Evolutionary conservation across 129 eudicot genomes (phyloP), one percentile per base, ranked within the genome.

Genomic region (Chrysanthemum lavandulifolium): DNA sequence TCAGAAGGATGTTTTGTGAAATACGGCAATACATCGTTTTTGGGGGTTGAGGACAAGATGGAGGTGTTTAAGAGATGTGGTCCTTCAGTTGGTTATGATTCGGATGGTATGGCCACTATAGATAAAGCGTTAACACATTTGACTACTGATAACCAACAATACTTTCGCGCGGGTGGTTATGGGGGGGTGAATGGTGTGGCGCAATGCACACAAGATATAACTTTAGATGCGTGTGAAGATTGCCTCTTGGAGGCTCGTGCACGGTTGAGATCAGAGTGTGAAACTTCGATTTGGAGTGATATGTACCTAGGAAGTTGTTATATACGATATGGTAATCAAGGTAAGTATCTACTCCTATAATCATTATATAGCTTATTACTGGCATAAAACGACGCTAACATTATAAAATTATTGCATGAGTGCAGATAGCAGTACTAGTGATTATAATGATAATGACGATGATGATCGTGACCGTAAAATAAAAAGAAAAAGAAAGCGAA

Each of bases 271-370:
- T 61, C 66, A 2, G 80, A 73, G 72, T 88, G 95, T 45, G 83
- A 65, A 13, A 36, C 80, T 0, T 78, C 91, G 13, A 65, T 79
- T 3, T 83, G 77, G 74, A 91, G 91, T 67, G 96, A 86, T n/a
- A 83, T 89, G 84, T 89, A 78, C 71, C 65, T 89, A 18, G 89
- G 79, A 58, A 89, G 84, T 70, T 89, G 96, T 84, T 89, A 89
- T 69, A 88, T 84, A 43, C 80, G 91, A 66, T 89, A 72, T 61
- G 75, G 82, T 72, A 82, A 79, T 76, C 82, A 68, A 33, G 86
- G 84, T 66, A 66, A 66, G 55, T 0, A 0, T 65, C 45, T 36
- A 36, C 45, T 36, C 45, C 45, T 36, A 36, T 36, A 36, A 36
- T 36, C 45, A 36, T 36, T 3, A 6, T 36, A 31, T 31, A 6